Evolutionary conservation across 768 basidiomycete genomes (phyloP).

Genomic region (Pleurotus eryngii): DNA sequence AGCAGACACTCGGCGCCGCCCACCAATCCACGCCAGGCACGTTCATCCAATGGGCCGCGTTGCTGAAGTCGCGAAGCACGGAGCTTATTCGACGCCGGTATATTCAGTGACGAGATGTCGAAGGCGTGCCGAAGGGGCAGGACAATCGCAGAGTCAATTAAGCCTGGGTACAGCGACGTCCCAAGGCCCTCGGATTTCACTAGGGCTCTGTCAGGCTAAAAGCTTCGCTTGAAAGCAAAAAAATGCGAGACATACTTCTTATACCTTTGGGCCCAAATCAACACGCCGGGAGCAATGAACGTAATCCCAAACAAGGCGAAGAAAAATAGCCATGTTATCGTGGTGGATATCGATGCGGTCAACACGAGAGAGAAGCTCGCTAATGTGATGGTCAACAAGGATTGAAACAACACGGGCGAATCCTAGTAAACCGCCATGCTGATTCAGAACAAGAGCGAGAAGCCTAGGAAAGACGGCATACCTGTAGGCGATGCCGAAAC

Average conservation of each 20-base stretch:
- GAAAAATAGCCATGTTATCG: conserved; percentile 50
- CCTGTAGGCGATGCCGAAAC: conserved; percentile 71
- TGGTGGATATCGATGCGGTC: conserved; percentile 50
- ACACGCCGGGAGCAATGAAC: conserved; percentile 67
- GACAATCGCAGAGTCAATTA: conserved; percentile 29
- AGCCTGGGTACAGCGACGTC: conserved; percentile 80
- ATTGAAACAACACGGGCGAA: conserved; percentile 43
- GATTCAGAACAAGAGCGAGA: conserved; percentile 8
- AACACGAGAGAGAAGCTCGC: conserved; percentile 48
- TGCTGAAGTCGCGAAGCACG: conserved; percentile 1
- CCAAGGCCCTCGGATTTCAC: conserved; percentile 89
- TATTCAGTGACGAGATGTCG: not conserved
- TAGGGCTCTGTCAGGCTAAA: conserved; percentile 26
- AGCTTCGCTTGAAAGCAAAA: conserved; percentile 11
- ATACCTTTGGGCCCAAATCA: conserved; percentile 84
- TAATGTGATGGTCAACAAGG: conserved; percentile 50
- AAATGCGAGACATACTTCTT: conserved; percentile 63
- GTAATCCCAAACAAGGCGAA: conserved; percentile 53
- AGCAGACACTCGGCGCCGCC: conserved; percentile 5
- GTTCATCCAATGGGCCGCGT: not conserved
- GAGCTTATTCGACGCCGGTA: not conserved
- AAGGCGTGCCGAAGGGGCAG: not conserved
- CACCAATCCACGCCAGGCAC: conserved; percentile 1
- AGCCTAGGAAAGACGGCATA: conserved; percentile 25
- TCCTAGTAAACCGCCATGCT: conserved; percentile 31